Conservation (phyloP, 305 asterid species). For the Fraxinus baroniana region DNA sequence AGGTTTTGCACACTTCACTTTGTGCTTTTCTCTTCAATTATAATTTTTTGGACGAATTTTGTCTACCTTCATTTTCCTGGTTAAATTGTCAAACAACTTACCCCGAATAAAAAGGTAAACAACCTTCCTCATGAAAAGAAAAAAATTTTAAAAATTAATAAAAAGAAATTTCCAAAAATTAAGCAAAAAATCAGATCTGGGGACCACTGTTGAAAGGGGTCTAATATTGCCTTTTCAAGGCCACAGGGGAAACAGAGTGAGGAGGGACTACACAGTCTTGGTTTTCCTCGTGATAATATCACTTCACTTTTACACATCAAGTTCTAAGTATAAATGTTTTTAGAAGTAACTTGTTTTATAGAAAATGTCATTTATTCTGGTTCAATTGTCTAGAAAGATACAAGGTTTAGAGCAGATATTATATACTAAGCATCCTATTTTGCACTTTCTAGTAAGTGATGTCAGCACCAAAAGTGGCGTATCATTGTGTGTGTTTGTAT, state of each 20-base stretch:
- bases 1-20: conserved; percentile 12
- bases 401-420: neutral
- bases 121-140: neutral
- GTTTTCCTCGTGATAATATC: neutral
- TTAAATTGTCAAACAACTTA: neutral
- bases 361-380: neutral
- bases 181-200: neutral
- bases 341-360: neutral
- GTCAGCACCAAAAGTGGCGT: neutral
- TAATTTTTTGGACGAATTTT: conserved; percentile 2
- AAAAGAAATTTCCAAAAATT: neutral
- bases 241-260: neutral
- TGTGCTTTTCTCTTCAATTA: neutral
- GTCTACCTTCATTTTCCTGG: conserved; percentile 9
- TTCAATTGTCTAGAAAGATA: neutral
- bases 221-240: neutral
- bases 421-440: neutral
- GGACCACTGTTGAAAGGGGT: neutral
- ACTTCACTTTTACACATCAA: neutral
- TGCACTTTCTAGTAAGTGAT: neutral
- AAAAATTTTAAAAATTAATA: neutral
- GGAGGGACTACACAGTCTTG: neutral
- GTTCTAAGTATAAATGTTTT: neutral
- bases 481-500: neutral
- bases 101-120: neutral